These are phyloP conservation scores for Phialophora macrospora DNA, from an alignment of 2,329 filamentous ascomycete species.

Conservation along the genomic window DNA sequence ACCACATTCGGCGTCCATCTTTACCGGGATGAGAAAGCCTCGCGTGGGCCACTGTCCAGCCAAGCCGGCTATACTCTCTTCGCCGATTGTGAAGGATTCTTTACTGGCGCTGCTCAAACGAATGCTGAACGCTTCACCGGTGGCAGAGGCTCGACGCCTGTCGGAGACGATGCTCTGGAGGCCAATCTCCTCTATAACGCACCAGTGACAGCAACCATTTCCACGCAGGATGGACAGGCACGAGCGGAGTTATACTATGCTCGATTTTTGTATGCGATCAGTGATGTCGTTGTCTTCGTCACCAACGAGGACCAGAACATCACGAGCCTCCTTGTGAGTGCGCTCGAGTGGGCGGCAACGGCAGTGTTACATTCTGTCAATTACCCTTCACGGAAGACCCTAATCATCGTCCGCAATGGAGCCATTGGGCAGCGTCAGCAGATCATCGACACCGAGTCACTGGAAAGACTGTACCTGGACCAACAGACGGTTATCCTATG, in stretches of 20 bases:
- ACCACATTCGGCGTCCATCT: constrained; percentile 18
- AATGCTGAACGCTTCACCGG: constrained; percentile 12
- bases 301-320: constrained; percentile 22
- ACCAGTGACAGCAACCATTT: constrained; percentile 8
- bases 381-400: constrained; percentile 21
- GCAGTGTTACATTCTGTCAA: constrained; percentile 17
- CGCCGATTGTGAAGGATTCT: constrained; percentile 18
- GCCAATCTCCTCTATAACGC: constrained; percentile 13
- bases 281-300: constrained; percentile 19
- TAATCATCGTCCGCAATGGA: constrained; percentile 17
- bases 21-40: constrained; percentile 5
- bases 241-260: constrained; percentile 16
- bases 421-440: constrained; percentile 10
- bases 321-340: constrained; percentile 9
- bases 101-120: constrained; percentile 13
- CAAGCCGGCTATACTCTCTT: constrained; percentile 13
- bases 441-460: constrained; percentile 2
- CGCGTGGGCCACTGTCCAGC: neutral
- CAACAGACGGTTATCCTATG: constrained; percentile 11
- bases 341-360: constrained; percentile 16
- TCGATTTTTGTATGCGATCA: constrained; percentile 13
- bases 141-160: neutral
- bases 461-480: constrained; percentile 10
- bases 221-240: constrained; percentile 10
- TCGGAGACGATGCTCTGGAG: constrained; percentile 5